Evolutionary conservation across 2,329 filamentous ascomycete species (phyloP), one percentile per base, ranked within the genome.

Genomic region (Drechslerella dactyloides): DNA sequence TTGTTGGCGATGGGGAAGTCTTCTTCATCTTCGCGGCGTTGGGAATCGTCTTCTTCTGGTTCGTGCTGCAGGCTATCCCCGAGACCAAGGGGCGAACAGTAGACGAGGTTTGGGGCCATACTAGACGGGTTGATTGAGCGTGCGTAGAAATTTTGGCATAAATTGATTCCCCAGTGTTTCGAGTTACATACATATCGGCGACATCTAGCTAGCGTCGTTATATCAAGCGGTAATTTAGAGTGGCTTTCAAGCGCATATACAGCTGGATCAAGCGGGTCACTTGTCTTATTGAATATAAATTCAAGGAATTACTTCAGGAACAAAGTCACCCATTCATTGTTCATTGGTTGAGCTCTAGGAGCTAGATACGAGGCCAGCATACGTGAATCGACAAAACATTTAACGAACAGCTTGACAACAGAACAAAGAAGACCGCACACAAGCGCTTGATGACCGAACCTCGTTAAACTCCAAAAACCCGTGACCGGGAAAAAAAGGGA

Each of bases 11-110:
- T 1, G 93, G 93, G 1, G 90, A 89, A 82, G 89, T 94, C 0
- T 99, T 96, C 78, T 96, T 94, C 78, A 83, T 96, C n/a, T 99
- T 99, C 79, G 87, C 91, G 0, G 88, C 79, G 0, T 81, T 96
- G 70, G 92, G 91, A 0, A 82, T 83, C 0, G 76, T 89, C 1
- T 90, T 89, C 62, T 89, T 86, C 0, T 70, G 84, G 0, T 96
- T 97, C 78, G 87, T 97, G 23, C 82, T 82, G 7, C 85, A 83
- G 81, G 86, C 82, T 52, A 90, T 97, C 17, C 93, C 93, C 0
- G 93, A 97, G 81, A 96, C 93, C 0, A 91, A 87, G 77, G 93
- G 91, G 1, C 96, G 11, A 76, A 75, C 23, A 15, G 61, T 66
- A 6, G 69, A 66, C n/a, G 69, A 73, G 42, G 69, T 66, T 4